Base-by-base conservation (phyloP, 352 stramenopile genomes). In the Pythium grandisporangium region DNA sequence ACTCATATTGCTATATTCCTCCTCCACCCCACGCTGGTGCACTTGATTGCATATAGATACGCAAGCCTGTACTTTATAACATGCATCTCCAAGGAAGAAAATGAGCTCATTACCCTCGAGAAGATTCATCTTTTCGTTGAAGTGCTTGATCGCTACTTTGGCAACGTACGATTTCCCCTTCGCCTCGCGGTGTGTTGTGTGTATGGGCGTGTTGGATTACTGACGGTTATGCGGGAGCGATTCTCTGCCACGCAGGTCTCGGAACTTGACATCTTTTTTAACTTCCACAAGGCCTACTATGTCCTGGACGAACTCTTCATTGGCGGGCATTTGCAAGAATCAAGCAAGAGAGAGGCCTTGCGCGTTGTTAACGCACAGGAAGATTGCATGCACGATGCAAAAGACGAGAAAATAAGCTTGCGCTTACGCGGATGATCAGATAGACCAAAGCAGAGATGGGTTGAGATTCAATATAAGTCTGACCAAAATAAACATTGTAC, bases 261-360 rank as follows among this genome's bases (percentile, higher is more conserved):
- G 42, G 85, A 96, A 59, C 63, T 96, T 35, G 87, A 99, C 63
- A 99, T 99, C 67, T 98, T 99, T 43, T 99, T 99, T 74, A 98
- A 99, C 74, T 99, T 99, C 70, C 96, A 99, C 75, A 99, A 99
- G 79, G 96, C 97, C 16, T 99, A 99, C 68, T 98, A 97, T 63
- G 98, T 99, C 63, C 75, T 99, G 37, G 96, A 99, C 72, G 97
- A 99, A 75, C 87, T 99, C 39, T 97, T 99, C 61, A 89, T 99
- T 47, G 96, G 94, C 39, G 97, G 97, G 30, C 88, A 99, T 55
- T 85, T 99, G 51, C 80, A 98, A 66, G 95, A 99, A 69, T 84
- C 87, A 37, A 95, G 77, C 63, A 97, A 97, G 71, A 85, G 88
- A 46, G 87, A 96, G 48, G 77, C 95, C 30, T 57, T 96, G 37